Conservation (phyloP, 2,329 filamentous ascomycete genomes). For the Akanthomyces muscarius region DNA sequence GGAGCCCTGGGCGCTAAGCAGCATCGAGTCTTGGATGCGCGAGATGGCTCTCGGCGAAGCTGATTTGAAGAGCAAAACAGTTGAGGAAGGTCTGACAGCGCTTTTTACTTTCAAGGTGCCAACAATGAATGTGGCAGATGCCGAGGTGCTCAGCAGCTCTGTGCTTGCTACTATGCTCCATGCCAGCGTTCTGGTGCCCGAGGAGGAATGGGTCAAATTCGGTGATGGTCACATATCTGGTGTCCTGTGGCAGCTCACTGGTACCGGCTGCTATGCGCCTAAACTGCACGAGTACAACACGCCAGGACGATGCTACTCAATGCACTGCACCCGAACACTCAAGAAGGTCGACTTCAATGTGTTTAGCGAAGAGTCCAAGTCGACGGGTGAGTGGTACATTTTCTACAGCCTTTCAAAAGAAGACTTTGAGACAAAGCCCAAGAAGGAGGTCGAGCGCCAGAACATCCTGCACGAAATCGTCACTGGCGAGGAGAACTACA, state of each 20-base stretch:
- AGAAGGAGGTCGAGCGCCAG: slow-evolving; percentile 88
- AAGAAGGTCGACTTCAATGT: slow-evolving; percentile 90
- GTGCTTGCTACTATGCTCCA: slow-evolving; percentile 78
- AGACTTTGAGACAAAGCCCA: slow-evolving; percentile 64
- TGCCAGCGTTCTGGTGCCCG: slow-evolving; percentile 71
- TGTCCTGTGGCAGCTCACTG: slow-evolving; percentile 89
- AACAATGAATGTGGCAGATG: slow-evolving; percentile 97
- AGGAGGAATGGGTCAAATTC: slow-evolving; percentile 98
- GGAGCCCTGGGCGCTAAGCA: slow-evolving; percentile 90
- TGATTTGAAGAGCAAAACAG: slow-evolving; percentile 77
- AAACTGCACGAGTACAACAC: slow-evolving; percentile 70
- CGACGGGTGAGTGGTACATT: slow-evolving; percentile 75
- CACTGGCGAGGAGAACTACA: slow-evolving; percentile 85
- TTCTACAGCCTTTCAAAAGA: slow-evolving; percentile 83
- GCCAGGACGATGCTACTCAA: slow-evolving; percentile 80
- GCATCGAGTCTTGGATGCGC: slow-evolving; percentile 81
- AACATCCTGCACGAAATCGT: slow-evolving; percentile 96
- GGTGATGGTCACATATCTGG: slow-evolving; percentile 76
- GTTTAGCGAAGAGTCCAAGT: slow-evolving; percentile 63
- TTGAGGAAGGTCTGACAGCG: slow-evolving; percentile 82
- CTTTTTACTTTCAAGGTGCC: slow-evolving; percentile 93
- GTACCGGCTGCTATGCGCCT: slow-evolving; percentile 84
- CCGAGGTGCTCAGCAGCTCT: slow-evolving; percentile 74
- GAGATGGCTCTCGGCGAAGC: slow-evolving; percentile 87
- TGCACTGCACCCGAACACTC: slow-evolving; percentile 88